These are phyloP conservation scores for Trichophyton simii DNA, from an alignment of 2,329 filamentous ascomycete genomes.

Conservation along the genomic window DNA sequence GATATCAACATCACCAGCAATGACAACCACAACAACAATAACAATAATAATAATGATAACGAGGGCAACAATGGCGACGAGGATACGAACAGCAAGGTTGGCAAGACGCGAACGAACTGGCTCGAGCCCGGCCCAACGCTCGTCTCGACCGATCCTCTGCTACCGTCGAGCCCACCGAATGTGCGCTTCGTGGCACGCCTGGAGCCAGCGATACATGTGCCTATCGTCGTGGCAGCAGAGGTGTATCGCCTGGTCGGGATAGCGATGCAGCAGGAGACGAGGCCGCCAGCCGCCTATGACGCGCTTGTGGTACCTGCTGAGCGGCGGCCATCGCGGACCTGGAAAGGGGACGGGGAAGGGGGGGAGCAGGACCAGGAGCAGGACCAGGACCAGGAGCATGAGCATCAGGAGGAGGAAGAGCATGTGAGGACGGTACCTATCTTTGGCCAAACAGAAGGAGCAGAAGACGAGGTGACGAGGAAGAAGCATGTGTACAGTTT, in stretches of 20 bases:
- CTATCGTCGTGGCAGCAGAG: slow-evolving; percentile 29
- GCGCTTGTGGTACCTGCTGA: slow-evolving; percentile 23
- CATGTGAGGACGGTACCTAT: background rate
- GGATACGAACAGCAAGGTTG: slow-evolving; percentile 14
- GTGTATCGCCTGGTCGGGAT: slow-evolving; percentile 31
- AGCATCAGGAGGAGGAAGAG: slow-evolving; percentile 8
- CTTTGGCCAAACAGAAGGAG: slow-evolving; percentile 5
- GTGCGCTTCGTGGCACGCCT: slow-evolving; percentile 34
- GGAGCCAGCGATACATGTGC: slow-evolving; percentile 32
- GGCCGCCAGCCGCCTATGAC: slow-evolving; percentile 29
- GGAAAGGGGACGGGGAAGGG: too few relatives aligned
- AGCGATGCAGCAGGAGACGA: slow-evolving; percentile 29
- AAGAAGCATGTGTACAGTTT: slow-evolving; percentile 34
- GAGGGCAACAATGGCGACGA: slow-evolving; percentile 6
- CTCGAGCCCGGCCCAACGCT: slow-evolving; percentile 28
- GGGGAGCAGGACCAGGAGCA: too few relatives aligned
- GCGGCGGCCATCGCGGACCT: background rate
- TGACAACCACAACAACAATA: slow-evolving; percentile 7
- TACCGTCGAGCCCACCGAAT: slow-evolving; percentile 26
- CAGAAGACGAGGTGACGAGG: slow-evolving; percentile 19
- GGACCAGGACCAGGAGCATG: too few relatives aligned
- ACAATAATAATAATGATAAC: slow-evolving; percentile 5
- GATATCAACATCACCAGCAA: background rate
- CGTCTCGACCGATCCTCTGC: slow-evolving; percentile 26
- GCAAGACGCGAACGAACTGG: slow-evolving; percentile 24